Percentiles rank a stretch among this genome's conserved stretches.
Evolutionary conservation across 192 early-diverging fungal species (phyloP).

Genomic region (Mortierella claussenii): DNA sequence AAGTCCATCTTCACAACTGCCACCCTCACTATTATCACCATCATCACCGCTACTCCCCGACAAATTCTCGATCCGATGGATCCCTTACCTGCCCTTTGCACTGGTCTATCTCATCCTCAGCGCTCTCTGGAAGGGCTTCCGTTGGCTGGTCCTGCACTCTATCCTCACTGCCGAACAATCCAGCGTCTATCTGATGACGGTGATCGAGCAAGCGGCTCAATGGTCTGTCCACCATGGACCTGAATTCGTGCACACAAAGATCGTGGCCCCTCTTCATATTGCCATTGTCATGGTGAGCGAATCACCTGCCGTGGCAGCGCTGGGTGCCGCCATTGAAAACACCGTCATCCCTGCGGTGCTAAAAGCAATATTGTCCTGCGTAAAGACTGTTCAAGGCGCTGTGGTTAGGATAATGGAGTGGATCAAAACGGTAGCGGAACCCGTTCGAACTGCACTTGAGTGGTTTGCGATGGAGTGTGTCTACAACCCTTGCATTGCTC

Average conservation of each 20-base stretch:
- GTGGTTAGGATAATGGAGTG: not conserved
- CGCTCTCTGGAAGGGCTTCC: constrained; percentile 20
- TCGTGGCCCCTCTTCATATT: constrained; percentile 6
- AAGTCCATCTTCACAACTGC: not conserved
- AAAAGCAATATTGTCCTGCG: not conserved
- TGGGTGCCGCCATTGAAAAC: not conserved
- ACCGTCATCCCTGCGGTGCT: constrained; percentile 15
- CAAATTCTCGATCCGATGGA: constrained; percentile 30
- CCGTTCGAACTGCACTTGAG: constrained; percentile 1
- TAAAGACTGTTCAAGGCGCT: not conserved
- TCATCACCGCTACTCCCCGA: not conserved
- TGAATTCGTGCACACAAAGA: constrained; percentile 13
- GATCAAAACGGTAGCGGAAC: constrained; percentile 5
- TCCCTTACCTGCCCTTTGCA: constrained; percentile 40
- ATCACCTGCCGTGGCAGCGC: constrained; percentile 17
- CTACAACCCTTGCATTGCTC: constrained; percentile 22
- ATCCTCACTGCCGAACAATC: constrained; percentile 14
- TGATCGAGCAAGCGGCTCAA: not conserved
- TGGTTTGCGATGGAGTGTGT: constrained; percentile 41
- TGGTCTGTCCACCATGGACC: constrained; percentile 35
- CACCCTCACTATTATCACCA: not conserved
- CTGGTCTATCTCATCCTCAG: constrained; percentile 31
- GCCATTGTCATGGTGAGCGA: not conserved
- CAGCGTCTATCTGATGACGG: not conserved
- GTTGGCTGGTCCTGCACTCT: constrained; percentile 16